Percentiles rank a stretch among this genome's conserved stretches.
These are phyloP conservation scores for Fragilaria radians DNA, from an alignment of 108 stramenopile genomes.

Conservation along the genomic window DNA sequence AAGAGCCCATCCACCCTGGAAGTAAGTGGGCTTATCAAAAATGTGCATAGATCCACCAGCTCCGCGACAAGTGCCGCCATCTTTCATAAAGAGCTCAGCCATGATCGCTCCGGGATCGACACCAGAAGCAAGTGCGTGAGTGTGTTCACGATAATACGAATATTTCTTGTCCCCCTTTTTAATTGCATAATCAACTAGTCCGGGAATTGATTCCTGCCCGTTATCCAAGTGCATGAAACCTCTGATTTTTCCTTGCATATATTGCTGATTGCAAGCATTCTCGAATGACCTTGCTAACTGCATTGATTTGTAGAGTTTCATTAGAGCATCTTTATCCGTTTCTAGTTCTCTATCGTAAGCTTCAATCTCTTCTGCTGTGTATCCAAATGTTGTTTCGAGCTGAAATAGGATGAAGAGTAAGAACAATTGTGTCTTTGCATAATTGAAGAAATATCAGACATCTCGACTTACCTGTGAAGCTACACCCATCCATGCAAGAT, in stretches of 20 bases:
- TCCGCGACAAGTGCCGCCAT: slow-evolving; percentile 95
- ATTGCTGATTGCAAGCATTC: slow-evolving; percentile 97
- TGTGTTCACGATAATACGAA: slow-evolving; percentile 97
- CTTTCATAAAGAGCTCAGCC: slow-evolving; percentile 97
- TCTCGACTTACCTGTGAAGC: slow-evolving; percentile 36
- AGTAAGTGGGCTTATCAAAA: slow-evolving; percentile 89
- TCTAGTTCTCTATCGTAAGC: slow-evolving; percentile 58
- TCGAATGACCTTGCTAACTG: slow-evolving; percentile 91
- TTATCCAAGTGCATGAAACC: slow-evolving; percentile 99
- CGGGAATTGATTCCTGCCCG: slow-evolving; percentile 95
- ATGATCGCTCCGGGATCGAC: slow-evolving; percentile 87
- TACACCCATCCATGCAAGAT: slow-evolving; percentile 61
- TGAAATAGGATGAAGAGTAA: slow-evolving; percentile 7
- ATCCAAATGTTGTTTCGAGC: slow-evolving; percentile 69
- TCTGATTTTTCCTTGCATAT: slow-evolving; percentile 97
- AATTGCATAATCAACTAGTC: slow-evolving; percentile 90
- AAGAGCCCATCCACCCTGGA: slow-evolving; percentile 98
- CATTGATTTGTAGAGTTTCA: slow-evolving; percentile 84
- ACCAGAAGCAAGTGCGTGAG: slow-evolving; percentile 94
- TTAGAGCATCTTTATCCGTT: slow-evolving; percentile 65
- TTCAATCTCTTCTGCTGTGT: slow-evolving; percentile 56
- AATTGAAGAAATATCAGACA: not conserved
- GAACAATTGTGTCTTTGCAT: not conserved
- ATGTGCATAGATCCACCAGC: slow-evolving; percentile 99
- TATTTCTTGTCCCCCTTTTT: slow-evolving; percentile 91